Evolutionary conservation across 2,329 filamentous ascomycete genomes (phyloP), one percentile per base, ranked within the genome.

Genomic region (Phaeosphaeriaceae sp.): DNA sequence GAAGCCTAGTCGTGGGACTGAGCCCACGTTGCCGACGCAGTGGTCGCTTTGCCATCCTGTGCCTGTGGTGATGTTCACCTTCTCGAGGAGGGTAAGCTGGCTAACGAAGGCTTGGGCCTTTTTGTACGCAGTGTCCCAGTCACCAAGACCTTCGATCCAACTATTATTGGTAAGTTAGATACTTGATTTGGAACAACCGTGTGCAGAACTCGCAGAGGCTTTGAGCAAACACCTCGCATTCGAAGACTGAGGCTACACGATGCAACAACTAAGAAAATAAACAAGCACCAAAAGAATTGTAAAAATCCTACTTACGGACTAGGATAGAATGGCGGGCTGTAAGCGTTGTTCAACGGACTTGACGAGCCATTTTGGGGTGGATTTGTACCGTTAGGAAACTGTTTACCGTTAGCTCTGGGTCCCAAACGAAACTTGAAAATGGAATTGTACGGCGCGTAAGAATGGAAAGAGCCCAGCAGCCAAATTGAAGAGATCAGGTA

Each of bases 1-100:
- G 61, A 92, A 82, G 9, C 86, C 87, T 4, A 92, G 76, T 30
- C 87, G 82, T 13, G 88, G 88, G 34, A 92, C 80, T 6, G 87
- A 78, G 33, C 89, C 89, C 26, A 68, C 72, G 61, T 94, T 87
- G 52, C 92, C 92, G 11, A 96, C 90, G 62, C 68, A 72, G 17
- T 65, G 60, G 42, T 71, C 67, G 35, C 67, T 66, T 33, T 60
- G 85, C 72, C 76, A 93, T 83, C 92, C 92, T 56, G 88, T 84
- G 72, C 93, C 93, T 0, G 92, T 97, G 2, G 93, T 97, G 57
- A 99, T 73, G 73, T 97, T 97, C 74, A 97, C 91, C 77, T 96
- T 97, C 73, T 97, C 92, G 9, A 86, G 69, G 29, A 96, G 80
- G 0, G 91, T 96, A 74, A 96, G 76, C 69, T 92, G 86, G 8